Evolutionary conservation across 306 rosid species (phyloP), one percentile per base, ranked within the genome.

Genomic region (Alnus rubra): DNA sequence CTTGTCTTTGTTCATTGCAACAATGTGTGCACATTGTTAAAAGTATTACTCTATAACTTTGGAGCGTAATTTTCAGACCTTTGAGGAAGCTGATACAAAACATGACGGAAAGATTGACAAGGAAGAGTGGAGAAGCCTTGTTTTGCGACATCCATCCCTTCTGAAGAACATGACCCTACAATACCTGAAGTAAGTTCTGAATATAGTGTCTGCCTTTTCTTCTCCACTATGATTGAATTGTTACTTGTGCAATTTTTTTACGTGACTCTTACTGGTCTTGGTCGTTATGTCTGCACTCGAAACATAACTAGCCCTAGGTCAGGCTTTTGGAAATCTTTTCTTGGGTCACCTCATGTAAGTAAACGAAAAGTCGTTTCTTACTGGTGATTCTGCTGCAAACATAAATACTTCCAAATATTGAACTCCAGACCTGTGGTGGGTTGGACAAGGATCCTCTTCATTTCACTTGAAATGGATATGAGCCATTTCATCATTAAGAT

Each of bases 101-200:
- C 98, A 93, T 77, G 99, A 96, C 37, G 99, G 99, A 69, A 89
- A 83, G 87, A 96, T 96, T 37, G 99, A 96, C 88, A 96, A 96
- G 88, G 99, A 96, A 82, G 98, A 96, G 83, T 96, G 99, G 99
- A 88, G 98, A 87, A 91, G 83, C 86, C 98, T 93, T 54, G 99
- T 96, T 69, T 60, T 89, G 86, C 92, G 94, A 23, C 98, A 96
- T 79, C 99, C 99, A 0, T 96, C 99, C 35, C 99, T 96, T 78
- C 80, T 96, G 87, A 96, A 96, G 79, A 96, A 96, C 81, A 96
- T 93, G 98, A 96, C 96, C 55, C 99, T 96, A 77, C 98, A 93
- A 81, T 95, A 95, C 85, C 97, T 95, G 86, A 95, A 91, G 99
- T 95, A 87, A 88, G 88, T 69, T 73, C 63, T 45, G 14, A 12